Conservation (phyloP, 2,329 filamentous ascomycete genomes). For the Pseudocercospora cruenta region DNA sequence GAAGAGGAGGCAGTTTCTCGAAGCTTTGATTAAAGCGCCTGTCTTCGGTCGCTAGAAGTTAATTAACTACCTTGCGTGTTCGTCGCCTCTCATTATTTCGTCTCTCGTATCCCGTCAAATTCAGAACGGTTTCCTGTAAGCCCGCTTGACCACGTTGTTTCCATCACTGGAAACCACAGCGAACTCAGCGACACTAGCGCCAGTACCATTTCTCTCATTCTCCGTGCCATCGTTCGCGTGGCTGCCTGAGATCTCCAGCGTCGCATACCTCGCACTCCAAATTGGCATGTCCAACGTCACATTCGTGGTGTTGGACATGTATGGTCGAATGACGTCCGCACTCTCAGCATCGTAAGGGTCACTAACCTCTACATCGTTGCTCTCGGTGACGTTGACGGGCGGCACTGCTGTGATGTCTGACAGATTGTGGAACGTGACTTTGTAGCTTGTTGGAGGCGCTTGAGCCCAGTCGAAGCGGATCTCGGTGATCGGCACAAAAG, state of each 20-base stretch:
- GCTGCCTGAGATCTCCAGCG: conserved; percentile 55
- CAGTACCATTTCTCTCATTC: conserved; percentile 41
- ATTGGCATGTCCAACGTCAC: conserved; percentile 44
- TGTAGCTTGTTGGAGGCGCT: conserved; percentile 57
- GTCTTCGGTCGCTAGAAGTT: not conserved
- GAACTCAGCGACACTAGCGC: conserved; percentile 58
- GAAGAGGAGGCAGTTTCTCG: conserved; percentile 43
- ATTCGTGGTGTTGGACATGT: conserved; percentile 51
- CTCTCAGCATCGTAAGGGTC: conserved; percentile 45
- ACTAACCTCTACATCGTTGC: conserved; percentile 44
- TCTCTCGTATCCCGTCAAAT: not conserved
- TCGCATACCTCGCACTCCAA: conserved; percentile 51
- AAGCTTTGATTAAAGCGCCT: conserved; percentile 17
- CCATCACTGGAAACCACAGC: conserved; percentile 30
- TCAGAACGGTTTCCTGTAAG: not conserved
- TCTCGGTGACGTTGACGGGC: conserved; percentile 27
- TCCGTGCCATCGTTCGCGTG: conserved; percentile 39
- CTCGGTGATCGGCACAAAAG: conserved; percentile 48
- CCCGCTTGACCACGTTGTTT: conserved; percentile 13
- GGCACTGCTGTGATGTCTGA: conserved; percentile 39
- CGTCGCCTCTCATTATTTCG: not conserved
- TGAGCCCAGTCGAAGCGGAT: conserved; percentile 66
- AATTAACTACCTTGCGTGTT: not conserved
- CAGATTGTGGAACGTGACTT: conserved; percentile 59
- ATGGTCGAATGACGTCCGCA: conserved; percentile 44